Base-by-base conservation (phyloP, 208 protist genomes). In the Leishmania guyanensis region DNA sequence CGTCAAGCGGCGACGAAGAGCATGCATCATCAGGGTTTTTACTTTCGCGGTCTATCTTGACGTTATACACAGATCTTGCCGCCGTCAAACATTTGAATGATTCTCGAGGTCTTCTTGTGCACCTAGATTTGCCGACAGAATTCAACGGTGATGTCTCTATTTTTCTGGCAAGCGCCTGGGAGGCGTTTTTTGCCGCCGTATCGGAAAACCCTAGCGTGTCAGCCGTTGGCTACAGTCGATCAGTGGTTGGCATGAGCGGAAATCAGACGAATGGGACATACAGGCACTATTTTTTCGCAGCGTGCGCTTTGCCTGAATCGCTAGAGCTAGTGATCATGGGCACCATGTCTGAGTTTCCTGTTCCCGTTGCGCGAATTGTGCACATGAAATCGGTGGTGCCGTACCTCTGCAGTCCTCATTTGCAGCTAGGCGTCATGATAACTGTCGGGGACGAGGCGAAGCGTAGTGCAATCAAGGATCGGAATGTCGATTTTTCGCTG, bases 211-310 rank as follows among this genome's bases (percentile, higher is more conserved):
- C 69, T 64, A 69, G 84, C 20, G 78, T 95, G 9, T 84, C 80
- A 43, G 83, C 84, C 2, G 80, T 96, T 8, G 90, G 90, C 33
- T 95, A 96, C 76, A 88, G 86, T 75, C 77, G 82, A 2, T 93
- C 90, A 33, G 78, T 87, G 66, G 84, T 89, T 20, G 91, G 88
- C 26, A 66, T 81, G 50, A 62, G 80, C 43, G 33, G 51, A 2
- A 64, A 39, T 75, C 56, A 68, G 12, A 79, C 64, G 29, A 87
- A 68, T 10, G 89, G 89, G 10, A 90, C 87, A 6, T 93, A 90
- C 81, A 75, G 88, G 1, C 92, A 95, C 75, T 92, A 92, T 82
- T 95, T 95, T 87, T 97, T 94, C 82, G 82, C 86, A 22, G 89
- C 87, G 4, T 92, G 78, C 83, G 70, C 43, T 48, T 29, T 79